phyloP scores from a whole-genome alignment of 805 yeast species.

The Barnettozyma pratensis region DNA sequence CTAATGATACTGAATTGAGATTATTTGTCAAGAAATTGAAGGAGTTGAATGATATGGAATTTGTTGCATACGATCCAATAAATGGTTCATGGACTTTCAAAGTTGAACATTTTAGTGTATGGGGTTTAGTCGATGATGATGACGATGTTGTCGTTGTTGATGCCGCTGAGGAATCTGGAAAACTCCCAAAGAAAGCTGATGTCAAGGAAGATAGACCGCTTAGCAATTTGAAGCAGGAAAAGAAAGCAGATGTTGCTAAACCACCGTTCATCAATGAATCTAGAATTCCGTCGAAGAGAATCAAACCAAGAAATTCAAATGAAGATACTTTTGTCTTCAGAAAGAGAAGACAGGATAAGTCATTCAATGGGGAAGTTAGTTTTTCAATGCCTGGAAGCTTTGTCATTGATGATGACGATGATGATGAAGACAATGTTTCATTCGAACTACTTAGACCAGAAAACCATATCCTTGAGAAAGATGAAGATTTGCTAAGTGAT shows the following conservation, averaged over 20 bases:
- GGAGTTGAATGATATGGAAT: constrained; percentile 64
- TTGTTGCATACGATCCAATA: constrained; percentile 72
- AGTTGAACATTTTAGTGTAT: constrained; percentile 88
- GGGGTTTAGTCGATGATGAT: constrained; percentile 80
- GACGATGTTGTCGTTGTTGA: constrained; percentile 52
- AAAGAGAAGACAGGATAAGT: constrained; percentile 23
- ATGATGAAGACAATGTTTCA: background rate
- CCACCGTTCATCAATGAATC: background rate
- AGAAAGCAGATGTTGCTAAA: background rate
- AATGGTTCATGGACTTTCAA: constrained; percentile 73
- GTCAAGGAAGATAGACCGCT: constrained; percentile 10
- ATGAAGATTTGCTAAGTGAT: constrained; percentile 6
- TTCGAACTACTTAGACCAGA: constrained; percentile 5
- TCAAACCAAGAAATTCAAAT: constrained; percentile 13
- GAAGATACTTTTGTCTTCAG: constrained; percentile 29
- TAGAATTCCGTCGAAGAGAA: constrained; percentile 4
- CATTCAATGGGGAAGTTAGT: constrained; percentile 19
- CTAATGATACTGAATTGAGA: constrained; percentile 36
- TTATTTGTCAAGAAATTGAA: constrained; percentile 47
- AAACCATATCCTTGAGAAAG: constrained; percentile 1
- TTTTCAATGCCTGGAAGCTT: constrained; percentile 26
- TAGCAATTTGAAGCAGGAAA: constrained; percentile 6
- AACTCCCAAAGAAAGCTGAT: constrained; percentile 17
- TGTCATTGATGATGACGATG: constrained; percentile 11
- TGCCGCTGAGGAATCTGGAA: constrained; percentile 19